Conservation (phyloP, 352 stramenopile species). For the Phytophthora pini region DNA sequence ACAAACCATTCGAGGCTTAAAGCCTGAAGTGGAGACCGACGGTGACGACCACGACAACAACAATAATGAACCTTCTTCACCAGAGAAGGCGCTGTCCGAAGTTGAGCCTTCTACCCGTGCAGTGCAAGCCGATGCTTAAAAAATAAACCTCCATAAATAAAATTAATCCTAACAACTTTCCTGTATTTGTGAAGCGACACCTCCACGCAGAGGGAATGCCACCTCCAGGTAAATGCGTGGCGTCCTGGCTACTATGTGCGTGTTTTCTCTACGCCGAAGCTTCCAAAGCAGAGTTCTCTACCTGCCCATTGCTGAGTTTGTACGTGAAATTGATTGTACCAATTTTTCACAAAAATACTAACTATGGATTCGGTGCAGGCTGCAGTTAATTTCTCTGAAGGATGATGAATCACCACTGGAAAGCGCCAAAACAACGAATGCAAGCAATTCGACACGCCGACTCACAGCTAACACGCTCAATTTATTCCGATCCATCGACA, state of each 20-base stretch:
- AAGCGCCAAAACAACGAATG: not conserved
- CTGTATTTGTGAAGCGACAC: slow-evolving; percentile 23
- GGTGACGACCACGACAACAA: slow-evolving; percentile 43
- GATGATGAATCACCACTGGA: not conserved
- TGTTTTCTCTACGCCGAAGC: not conserved
- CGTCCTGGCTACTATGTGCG: not conserved
- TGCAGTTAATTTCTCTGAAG: slow-evolving; percentile 8
- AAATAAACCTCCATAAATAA: not conserved
- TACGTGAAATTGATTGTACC: slow-evolving; percentile 8
- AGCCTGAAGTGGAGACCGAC: slow-evolving; percentile 33
- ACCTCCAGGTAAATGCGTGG: not conserved
- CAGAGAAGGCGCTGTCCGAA: slow-evolving; percentile 41
- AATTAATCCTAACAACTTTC: not conserved
- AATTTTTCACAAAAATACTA: slow-evolving; percentile 3
- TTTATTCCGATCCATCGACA: slow-evolving; percentile 48
- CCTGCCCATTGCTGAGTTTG: slow-evolving; percentile 17
- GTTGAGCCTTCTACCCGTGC: slow-evolving; percentile 23
- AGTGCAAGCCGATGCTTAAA: slow-evolving; percentile 27
- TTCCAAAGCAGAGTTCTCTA: not conserved
- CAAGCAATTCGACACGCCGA: slow-evolving; percentile 3
- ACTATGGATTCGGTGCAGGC: slow-evolving; percentile 1
- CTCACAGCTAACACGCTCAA: slow-evolving; percentile 23
- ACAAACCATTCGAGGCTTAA: slow-evolving; percentile 10
- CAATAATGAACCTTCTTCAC: slow-evolving; percentile 47
- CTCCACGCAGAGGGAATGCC: not conserved